phyloP scores from a whole-genome alignment of 2,329 filamentous ascomycete species.

The Helotiales sp. region DNA sequence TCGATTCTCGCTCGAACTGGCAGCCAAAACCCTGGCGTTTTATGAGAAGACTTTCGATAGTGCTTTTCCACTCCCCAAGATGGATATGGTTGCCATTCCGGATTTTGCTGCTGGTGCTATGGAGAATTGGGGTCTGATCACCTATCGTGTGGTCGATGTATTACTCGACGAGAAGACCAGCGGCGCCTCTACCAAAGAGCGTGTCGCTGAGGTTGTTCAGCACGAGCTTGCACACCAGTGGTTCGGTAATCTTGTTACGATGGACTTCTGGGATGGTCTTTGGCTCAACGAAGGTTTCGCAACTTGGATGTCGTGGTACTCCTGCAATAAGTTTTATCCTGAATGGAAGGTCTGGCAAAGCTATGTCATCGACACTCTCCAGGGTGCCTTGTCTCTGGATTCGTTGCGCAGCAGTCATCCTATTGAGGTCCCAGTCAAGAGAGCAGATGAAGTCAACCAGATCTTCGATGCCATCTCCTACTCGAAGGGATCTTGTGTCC shows the following conservation, averaged over 20 bases:
- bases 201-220: conserved; percentile 92
- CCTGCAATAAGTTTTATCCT: conserved; percentile 91
- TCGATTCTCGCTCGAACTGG: conserved; percentile 85
- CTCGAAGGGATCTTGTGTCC: conserved; percentile 91
- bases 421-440: conserved; percentile 94
- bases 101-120: conserved; percentile 93
- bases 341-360: conserved; percentile 99
- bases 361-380: conserved; percentile 90
- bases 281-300: conserved; percentile 96
- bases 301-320: conserved; percentile 93
- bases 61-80: conserved; percentile 85
- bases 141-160: conserved; percentile 89
- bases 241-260: conserved; percentile 97
- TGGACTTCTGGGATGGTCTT: conserved; percentile 98
- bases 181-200: conserved; percentile 85
- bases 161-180: conserved; percentile 90
- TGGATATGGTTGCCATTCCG: conserved; percentile 95
- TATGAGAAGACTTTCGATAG: conserved; percentile 95
- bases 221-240: conserved; percentile 97
- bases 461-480: conserved; percentile 99
- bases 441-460: conserved; percentile 94
- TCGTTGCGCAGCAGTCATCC: conserved; percentile 93
- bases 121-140: conserved; percentile 98
- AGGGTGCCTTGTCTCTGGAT: conserved; percentile 83
- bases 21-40: conserved; percentile 85